Base-by-base conservation (phyloP, 2,329 filamentous ascomycete species). In the Exophiala oligosperma region DNA sequence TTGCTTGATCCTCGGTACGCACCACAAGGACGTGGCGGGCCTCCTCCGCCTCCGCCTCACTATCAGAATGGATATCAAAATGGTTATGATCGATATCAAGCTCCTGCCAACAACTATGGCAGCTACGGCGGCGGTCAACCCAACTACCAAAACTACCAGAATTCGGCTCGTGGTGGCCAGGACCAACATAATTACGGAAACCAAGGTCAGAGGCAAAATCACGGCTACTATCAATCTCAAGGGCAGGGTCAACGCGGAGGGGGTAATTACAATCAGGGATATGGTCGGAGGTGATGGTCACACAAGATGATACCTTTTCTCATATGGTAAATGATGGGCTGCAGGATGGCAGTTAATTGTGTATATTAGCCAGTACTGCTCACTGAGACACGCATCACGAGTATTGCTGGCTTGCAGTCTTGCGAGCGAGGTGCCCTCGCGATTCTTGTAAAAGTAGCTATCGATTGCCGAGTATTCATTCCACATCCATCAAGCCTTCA, bases 1-100 rank as follows among this genome's bases (percentile, higher is more conserved):
- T 76, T 78, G 61, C 69, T 79, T 35, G 74, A 78, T 60, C 76
- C 76, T 26, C 73, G 69, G 43, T 78, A 77, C 58, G 69, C 67
- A 60, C 69, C 74, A 29, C 67, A 70, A 21, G 71, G 72, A 9
- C 74, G 71, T 68, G 66, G 64, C 46, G 72, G 72, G 14, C 72
- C 71, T n/a, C 73, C 73, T 29, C 72, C 60, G 23, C 66, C 63
- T 40, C 59, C 62, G 54, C 56, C 58, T 35, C 32, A 8, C 4
- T 35, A 38, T 61, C 62, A 52, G 57, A 62, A 38, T 49, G 57
- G 66, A 38, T 63, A 66, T 24, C 66, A 67, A 40, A 64, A 71
- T 14, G 56, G 62, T 11, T 69, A 71, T 48, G 63, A 59, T 32
- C 55, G 52, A 11, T 41, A 52, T n/a, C 55, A 57, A 26, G 51